Conservation (phyloP, 1,284 basidiomycete species). For the Flammula alnicola region DNA sequence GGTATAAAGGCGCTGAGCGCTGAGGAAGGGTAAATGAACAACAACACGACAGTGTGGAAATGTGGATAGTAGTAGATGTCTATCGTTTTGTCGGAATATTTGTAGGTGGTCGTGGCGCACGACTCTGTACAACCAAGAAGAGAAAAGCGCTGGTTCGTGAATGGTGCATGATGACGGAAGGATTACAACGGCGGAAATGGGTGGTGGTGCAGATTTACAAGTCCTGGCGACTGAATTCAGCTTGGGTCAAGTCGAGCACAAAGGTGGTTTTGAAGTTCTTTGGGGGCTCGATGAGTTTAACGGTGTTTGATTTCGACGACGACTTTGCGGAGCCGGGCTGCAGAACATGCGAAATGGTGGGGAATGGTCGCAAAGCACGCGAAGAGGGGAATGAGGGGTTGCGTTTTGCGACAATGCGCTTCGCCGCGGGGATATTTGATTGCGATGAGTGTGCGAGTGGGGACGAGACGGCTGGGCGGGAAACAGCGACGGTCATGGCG, state of each 20-base stretch:
- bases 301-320: slow-evolving; percentile 34
- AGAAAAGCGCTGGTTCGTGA: too few species aligned
- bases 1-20: slow-evolving; percentile 5
- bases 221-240: slow-evolving; percentile 76
- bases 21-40: slow-evolving; percentile 4
- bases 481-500: slow-evolving; percentile 36
- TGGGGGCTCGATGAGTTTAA: slow-evolving; percentile 79
- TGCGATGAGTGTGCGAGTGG: slow-evolving; percentile 55
- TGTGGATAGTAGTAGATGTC: too few species aligned
- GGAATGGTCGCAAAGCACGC: slow-evolving; percentile 75
- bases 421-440: slow-evolving; percentile 42
- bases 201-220: slow-evolving; percentile 33
- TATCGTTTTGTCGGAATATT: too few species aligned
- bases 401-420: slow-evolving; percentile 43
- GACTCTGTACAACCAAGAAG: too few species aligned
- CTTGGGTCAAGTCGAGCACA: slow-evolving; percentile 78
- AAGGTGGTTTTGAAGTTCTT: slow-evolving; percentile 71
- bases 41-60: slow-evolving; percentile 3
- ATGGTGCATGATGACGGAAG: background rate
- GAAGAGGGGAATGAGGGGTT: slow-evolving; percentile 65
- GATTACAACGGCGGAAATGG: background rate
- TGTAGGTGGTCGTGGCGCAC: too few species aligned
- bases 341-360: slow-evolving; percentile 55
- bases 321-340: slow-evolving; percentile 28
- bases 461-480: slow-evolving; percentile 58